Percentiles rank a stretch among this genome's conserved stretches.
phyloP scores from a whole-genome alignment of 192 early-diverging fungal species.

The Rhizoclosmatium globosum region DNA sequence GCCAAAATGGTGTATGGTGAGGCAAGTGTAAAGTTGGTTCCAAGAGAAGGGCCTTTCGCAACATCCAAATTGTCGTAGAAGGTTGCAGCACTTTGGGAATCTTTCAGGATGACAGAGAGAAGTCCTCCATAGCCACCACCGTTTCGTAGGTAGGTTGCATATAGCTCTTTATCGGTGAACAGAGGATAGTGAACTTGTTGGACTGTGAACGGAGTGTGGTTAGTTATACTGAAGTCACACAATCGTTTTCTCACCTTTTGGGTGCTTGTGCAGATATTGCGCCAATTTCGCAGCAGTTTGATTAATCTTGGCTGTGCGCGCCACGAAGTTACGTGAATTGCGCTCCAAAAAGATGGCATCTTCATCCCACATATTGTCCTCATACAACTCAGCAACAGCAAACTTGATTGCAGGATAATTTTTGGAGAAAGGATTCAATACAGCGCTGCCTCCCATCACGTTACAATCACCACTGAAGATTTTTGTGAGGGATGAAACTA shows the following conservation, averaged over 20 bases:
- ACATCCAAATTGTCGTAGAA: slow-evolving; percentile 87
- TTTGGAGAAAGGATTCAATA: slow-evolving; percentile 77
- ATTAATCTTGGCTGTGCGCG: slow-evolving; percentile 80
- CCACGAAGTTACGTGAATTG: slow-evolving; percentile 88
- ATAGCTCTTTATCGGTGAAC: slow-evolving; percentile 73
- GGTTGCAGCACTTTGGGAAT: slow-evolving; percentile 56
- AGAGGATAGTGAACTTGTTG: slow-evolving; percentile 85
- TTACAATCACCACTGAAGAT: slow-evolving; percentile 96
- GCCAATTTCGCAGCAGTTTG: slow-evolving; percentile 76
- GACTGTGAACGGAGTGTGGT: slow-evolving; percentile 55
- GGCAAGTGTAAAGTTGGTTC: slow-evolving; percentile 95
- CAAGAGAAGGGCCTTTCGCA: slow-evolving; percentile 94
- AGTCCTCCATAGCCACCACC: slow-evolving; percentile 87
- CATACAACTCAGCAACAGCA: slow-evolving; percentile 67
- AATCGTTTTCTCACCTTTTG: slow-evolving; percentile 63
- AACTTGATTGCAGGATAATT: slow-evolving; percentile 52
- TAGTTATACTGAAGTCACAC: not conserved
- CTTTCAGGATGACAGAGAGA: slow-evolving; percentile 79
- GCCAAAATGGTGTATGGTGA: slow-evolving; percentile 96
- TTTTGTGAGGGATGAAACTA: slow-evolving; percentile 93
- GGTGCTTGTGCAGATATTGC: slow-evolving; percentile 51
- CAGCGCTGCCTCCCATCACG: slow-evolving; percentile 93
- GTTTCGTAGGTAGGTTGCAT: slow-evolving; percentile 60
- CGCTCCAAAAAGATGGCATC: slow-evolving; percentile 96
- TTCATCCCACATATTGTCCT: slow-evolving; percentile 88